These are phyloP conservation scores for Plectosphaerella cucumerina DNA, from an alignment of 2,329 filamentous ascomycete species.

Conservation along the genomic window DNA sequence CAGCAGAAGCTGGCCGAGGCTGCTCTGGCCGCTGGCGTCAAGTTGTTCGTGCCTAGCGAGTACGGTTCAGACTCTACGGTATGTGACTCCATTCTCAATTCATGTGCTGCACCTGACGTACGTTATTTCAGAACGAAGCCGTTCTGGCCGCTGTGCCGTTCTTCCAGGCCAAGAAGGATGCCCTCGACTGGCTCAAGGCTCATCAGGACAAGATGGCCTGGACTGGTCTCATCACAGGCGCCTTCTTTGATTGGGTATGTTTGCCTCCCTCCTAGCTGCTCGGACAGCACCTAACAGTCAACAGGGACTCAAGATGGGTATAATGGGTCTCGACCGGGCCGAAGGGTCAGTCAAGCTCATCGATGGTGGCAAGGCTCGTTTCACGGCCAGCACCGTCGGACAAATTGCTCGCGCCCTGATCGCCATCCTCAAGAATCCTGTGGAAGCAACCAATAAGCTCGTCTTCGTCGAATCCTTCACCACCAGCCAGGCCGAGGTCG, in stretches of 20 bases:
- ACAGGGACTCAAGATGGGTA: conserved; percentile 40
- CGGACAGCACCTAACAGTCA: background rate
- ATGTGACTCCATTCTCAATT: too few relatives aligned
- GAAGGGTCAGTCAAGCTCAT: conserved; percentile 48
- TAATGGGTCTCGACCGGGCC: conserved; percentile 46
- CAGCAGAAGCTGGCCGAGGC: conserved; percentile 52
- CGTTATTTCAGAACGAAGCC: too few relatives aligned
- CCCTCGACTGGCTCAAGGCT: conserved; percentile 10
- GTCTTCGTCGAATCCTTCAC: conserved; percentile 54
- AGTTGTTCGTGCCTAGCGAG: conserved; percentile 55
- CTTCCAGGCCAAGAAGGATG: conserved; percentile 9
- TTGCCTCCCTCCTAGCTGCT: background rate
- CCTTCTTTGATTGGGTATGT: conserved; percentile 58
- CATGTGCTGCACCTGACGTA: too few relatives aligned
- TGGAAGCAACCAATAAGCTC: conserved; percentile 53
- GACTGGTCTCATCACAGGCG: conserved; percentile 54
- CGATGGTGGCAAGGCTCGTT: conserved; percentile 50
- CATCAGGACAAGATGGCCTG: conserved; percentile 41
- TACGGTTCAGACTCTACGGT: conserved; percentile 25
- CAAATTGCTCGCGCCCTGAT: conserved; percentile 49
- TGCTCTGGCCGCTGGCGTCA: conserved; percentile 49
- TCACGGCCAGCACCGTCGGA: conserved; percentile 45
- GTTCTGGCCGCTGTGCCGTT: too few relatives aligned
- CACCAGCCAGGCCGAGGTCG: conserved; percentile 53
- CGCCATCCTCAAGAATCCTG: conserved; percentile 41